These are phyloP conservation scores for Chrysoporthe austroafricana DNA, from an alignment of 2,329 filamentous ascomycete species.

Conservation along the genomic window DNA sequence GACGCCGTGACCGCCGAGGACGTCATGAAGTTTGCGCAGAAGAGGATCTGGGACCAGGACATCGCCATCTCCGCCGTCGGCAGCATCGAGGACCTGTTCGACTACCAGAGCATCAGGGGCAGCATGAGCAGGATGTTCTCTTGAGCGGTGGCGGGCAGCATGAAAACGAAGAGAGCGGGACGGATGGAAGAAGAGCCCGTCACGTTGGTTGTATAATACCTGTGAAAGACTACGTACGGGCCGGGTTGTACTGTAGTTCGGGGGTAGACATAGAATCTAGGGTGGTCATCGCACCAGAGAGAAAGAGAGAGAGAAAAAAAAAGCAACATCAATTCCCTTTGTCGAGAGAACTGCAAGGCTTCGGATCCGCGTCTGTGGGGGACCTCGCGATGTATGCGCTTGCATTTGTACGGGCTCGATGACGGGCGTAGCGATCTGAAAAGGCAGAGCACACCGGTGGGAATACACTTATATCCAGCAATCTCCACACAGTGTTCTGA, in stretches of 20 bases:
- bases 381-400: neutral
- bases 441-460: too few relatives aligned
- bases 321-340: conserved; percentile 22
- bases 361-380: too few relatives aligned
- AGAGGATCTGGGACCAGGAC: conserved; percentile 97
- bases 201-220: conserved; percentile 38
- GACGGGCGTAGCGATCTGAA: neutral
- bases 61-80: conserved; percentile 92
- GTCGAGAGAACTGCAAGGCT: neutral
- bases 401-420: neutral
- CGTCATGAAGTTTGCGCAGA: conserved; percentile 93
- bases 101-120: conserved; percentile 59
- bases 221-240: conserved; percentile 41
- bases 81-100: conserved; percentile 81
- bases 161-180: conserved; percentile 19
- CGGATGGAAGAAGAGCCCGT: conserved; percentile 22
- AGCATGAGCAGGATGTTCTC: conserved; percentile 45
- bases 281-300: conserved; percentile 29
- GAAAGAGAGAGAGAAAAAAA: neutral
- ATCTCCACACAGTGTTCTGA: neutral
- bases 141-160: conserved; percentile 25
- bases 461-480: neutral
- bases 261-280: conserved; percentile 40
- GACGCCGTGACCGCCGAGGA: conserved; percentile 91
- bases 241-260: conserved; percentile 43